These are phyloP conservation scores for Dendrocalamus latiflorus DNA, from an alignment of 202 grass and related monocot species.

Conservation along the genomic window DNA sequence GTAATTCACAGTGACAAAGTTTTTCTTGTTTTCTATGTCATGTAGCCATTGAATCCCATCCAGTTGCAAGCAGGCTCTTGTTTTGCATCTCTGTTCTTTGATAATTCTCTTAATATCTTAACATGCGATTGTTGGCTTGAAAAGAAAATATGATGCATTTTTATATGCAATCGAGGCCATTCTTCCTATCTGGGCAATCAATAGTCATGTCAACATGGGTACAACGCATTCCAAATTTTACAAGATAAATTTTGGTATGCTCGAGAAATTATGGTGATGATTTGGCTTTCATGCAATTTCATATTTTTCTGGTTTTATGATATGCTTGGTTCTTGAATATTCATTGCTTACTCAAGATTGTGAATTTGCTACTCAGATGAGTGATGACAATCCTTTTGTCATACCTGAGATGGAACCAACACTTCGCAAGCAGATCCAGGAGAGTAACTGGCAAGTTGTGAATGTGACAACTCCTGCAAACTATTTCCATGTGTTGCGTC, in stretches of 20 bases:
- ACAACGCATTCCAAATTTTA: background rate
- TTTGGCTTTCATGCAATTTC: background rate
- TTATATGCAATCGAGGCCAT: background rate
- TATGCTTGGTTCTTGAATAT: background rate
- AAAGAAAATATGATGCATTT: background rate
- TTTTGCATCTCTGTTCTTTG: background rate
- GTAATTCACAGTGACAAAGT: slow-evolving; percentile 25
- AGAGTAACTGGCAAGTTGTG: slow-evolving; percentile 91
- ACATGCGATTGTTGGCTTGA: background rate
- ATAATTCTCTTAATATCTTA: background rate
- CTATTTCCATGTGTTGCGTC: slow-evolving; percentile 82
- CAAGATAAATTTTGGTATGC: background rate
- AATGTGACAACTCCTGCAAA: slow-evolving; percentile 93
- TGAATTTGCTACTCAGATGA: slow-evolving; percentile 54
- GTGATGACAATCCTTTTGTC: slow-evolving; percentile 81
- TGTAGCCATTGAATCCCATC: background rate
- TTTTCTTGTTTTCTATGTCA: background rate
- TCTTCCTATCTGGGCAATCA: background rate
- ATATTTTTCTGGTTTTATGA: background rate
- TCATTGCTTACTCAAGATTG: slow-evolving; percentile 11
- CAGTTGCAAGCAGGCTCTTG: background rate
- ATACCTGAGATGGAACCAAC: slow-evolving; percentile 96
- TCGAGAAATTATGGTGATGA: background rate
- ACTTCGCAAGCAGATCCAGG: slow-evolving; percentile 84
- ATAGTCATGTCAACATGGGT: background rate